Evolutionary conservation across 1,139 yeast species (phyloP), one percentile per base, ranked within the genome.

Genomic region (Suhomyces taliae): DNA sequence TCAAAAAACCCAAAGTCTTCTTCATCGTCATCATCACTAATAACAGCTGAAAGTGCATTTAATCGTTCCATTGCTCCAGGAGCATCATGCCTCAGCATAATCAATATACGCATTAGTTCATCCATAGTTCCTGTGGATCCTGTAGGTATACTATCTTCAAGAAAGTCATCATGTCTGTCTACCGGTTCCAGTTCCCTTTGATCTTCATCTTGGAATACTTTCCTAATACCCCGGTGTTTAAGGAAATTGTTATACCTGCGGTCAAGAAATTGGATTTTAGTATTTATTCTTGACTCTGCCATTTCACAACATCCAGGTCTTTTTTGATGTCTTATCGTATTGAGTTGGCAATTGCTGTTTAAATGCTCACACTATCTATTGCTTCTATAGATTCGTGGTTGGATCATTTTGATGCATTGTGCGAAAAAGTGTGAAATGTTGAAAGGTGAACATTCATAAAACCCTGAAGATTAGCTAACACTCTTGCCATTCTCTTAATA

Each of bases 1-100:
- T 27, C 41, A 14, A 39, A 39, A 10, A 33, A 24, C 8, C 32
- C 41, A 12, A n/a, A n/a, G 27, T 39, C 41, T n/a, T 39, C 41
- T 15, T 33, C 37, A 24, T 39, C 15, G 15, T 14, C 37, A 7
- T 29, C 32, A 29, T 29, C 32, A 9, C 32, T 7, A 29, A 29
- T 29, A 9, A 29, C 7, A 9, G 9, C 32, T 9, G 32, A 9
- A 29, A 29, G 32, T 9, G 32, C 32, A 6, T 29, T 29, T 2
- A 19, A 8, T 35, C 37, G 19, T 11, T 35, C 26, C 19, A 24
- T 14, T 9, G 36, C 36, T 14, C 9, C 11, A n/a, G 36, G 9
- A n/a, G 36, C 12, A 34, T 29, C 32, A 9, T 29, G 32, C n/a
- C 32, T 29, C 32, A 29, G 32, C 32, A 29, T 9, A 9, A 29